phyloP scores from a whole-genome alignment of 768 basidiomycete genomes.

The Mycena metata region DNA sequence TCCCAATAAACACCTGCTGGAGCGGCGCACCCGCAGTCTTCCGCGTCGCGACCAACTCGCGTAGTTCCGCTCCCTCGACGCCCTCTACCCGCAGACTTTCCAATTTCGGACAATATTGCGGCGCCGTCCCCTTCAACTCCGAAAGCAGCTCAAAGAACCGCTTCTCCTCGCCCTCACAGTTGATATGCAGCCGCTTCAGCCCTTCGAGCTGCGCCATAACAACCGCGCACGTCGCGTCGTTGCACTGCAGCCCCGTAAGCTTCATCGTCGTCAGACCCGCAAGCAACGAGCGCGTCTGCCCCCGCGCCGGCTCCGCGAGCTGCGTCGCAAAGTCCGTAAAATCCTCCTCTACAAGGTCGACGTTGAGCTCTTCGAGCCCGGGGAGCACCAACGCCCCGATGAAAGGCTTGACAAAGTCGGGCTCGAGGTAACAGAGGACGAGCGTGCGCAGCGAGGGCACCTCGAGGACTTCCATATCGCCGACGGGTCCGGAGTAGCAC shows the following conservation, averaged over 20 bases:
- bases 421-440: slow-evolving; percentile 55
- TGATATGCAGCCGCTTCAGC: slow-evolving; percentile 59
- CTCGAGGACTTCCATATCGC: slow-evolving; percentile 52
- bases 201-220: slow-evolving; percentile 64
- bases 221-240: slow-evolving; percentile 44
- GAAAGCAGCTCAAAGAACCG: slow-evolving; percentile 41
- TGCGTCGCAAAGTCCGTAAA: slow-evolving; percentile 62
- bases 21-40: slow-evolving; percentile 60
- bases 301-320: slow-evolving; percentile 56
- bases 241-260: slow-evolving; percentile 64
- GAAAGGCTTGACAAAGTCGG: slow-evolving; percentile 54
- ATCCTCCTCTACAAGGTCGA: slow-evolving; percentile 72
- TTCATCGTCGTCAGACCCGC: slow-evolving; percentile 65
- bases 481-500: slow-evolving; percentile 69
- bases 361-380: slow-evolving; percentile 55
- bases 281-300: slow-evolving; percentile 60
- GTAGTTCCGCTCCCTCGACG: slow-evolving; percentile 57
- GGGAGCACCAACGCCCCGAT: slow-evolving; percentile 56
- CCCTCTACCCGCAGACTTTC: slow-evolving; percentile 61
- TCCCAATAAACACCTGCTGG: slow-evolving; percentile 60
- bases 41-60: slow-evolving; percentile 59
- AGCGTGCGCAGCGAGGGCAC: slow-evolving; percentile 57
- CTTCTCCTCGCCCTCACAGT: slow-evolving; percentile 48
- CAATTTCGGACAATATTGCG: slow-evolving; percentile 65
- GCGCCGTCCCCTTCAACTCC: slow-evolving; percentile 46